Evolutionary conservation across 352 stramenopile genomes (phyloP).

Genomic region (Phytophthora boehmeriae): DNA sequence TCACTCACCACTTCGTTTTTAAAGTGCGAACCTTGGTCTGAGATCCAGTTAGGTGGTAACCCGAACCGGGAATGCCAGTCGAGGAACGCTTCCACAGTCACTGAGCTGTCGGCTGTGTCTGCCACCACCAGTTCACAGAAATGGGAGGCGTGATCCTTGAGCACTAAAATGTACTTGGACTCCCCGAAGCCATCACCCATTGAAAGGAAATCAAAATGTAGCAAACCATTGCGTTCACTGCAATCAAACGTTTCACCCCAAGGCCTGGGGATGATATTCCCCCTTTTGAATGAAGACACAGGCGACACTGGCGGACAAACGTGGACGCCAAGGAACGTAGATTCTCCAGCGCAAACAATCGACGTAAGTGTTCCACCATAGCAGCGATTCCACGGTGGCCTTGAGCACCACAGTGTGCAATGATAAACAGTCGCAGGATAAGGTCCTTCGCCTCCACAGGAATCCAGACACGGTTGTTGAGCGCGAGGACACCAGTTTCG

Average conservation of each 20-base stretch:
- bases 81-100: too few species aligned
- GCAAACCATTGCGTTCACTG: too few species aligned
- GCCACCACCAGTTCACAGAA: too few species aligned
- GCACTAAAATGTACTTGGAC: too few species aligned
- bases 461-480: not conserved
- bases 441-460: not conserved
- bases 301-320: conserved; percentile 5
- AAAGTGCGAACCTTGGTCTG: too few species aligned
- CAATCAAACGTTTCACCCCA: conserved; percentile 15
- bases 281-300: conserved; percentile 10
- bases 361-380: conserved; percentile 13
- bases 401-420: conserved; percentile 12
- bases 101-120: too few species aligned
- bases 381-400: not conserved
- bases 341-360: conserved; percentile 4
- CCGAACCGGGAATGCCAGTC: too few species aligned
- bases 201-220: too few species aligned
- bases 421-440: conserved; percentile 9
- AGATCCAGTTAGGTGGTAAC: too few species aligned
- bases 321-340: not conserved
- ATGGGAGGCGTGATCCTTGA: too few species aligned
- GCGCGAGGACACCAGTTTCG: not conserved
- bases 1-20: too few species aligned
- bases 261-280: conserved; percentile 1
- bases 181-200: too few species aligned